Evolutionary conservation across 495 filamentous ascomycete species (phyloP).

Genomic region (Penicillium canariense): DNA sequence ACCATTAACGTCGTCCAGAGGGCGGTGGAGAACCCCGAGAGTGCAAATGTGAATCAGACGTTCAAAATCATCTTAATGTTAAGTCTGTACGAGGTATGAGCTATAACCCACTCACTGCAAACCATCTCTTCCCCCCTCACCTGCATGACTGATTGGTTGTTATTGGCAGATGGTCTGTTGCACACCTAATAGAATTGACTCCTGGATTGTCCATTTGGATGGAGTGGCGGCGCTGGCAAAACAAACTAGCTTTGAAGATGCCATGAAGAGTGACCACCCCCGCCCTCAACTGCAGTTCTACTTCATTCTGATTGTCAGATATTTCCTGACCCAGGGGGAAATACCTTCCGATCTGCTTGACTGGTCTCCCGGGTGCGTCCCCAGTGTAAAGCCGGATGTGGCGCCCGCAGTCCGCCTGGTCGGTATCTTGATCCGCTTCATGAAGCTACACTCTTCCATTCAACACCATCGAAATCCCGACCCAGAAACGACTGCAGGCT

Average conservation of each 20-base stretch:
- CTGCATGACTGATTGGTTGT: neutral
- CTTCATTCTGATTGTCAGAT: conserved; percentile 22
- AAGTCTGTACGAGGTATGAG: conserved; percentile 24
- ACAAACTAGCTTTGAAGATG: conserved; percentile 7
- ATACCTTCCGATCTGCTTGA: conserved; percentile 9
- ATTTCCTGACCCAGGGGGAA: conserved; percentile 12
- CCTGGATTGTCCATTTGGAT: conserved; percentile 23
- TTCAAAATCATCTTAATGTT: conserved; percentile 23
- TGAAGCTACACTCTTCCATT: conserved; percentile 12
- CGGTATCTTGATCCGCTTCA: conserved; percentile 23
- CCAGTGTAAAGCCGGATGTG: neutral
- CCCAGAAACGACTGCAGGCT: neutral
- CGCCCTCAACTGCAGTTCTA: conserved; percentile 22
- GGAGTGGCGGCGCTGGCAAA: conserved; percentile 22
- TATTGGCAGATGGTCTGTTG: conserved; percentile 25
- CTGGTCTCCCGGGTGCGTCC: conserved; percentile 13
- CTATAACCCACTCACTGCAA: neutral
- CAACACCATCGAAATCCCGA: conserved; percentile 2
- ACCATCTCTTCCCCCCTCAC: neutral
- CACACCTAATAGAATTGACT: conserved; percentile 11
- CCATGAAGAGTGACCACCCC: conserved; percentile 1
- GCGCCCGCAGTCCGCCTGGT: conserved; percentile 15
- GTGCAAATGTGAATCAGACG: conserved; percentile 10
- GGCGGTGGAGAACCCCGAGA: conserved; percentile 16
- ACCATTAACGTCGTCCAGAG: conserved; percentile 16